Evolutionary conservation across 352 stramenopile genomes (phyloP).

Genomic region (Phytopythium ostracodes): DNA sequence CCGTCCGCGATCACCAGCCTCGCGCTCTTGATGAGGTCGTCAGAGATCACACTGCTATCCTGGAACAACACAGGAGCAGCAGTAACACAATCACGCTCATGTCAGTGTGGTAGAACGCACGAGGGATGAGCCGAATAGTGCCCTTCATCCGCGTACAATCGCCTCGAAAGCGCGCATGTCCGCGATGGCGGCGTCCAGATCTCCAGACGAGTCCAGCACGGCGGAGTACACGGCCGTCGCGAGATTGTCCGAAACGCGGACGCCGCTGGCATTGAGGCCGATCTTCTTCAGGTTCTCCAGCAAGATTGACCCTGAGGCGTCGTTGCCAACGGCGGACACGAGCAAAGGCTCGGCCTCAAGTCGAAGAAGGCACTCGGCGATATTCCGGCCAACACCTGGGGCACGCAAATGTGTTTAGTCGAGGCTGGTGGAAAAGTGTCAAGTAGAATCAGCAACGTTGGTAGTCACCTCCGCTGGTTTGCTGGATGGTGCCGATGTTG

Average conservation of each 20-base stretch:
- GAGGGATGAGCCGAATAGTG: neutral
- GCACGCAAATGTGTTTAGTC: neutral
- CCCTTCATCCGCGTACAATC: no score
- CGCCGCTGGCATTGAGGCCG: slow-evolving; percentile 53
- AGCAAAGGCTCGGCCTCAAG: slow-evolving; percentile 64
- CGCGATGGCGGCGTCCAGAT: slow-evolving; percentile 82
- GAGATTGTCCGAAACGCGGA: slow-evolving; percentile 44
- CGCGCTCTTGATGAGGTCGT: slow-evolving; percentile 42
- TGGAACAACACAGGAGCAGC: slow-evolving; percentile 12
- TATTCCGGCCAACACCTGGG: slow-evolving; percentile 91
- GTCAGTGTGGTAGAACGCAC: neutral
- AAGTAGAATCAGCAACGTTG: neutral
- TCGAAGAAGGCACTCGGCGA: slow-evolving; percentile 84
- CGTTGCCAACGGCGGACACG: slow-evolving; percentile 78
- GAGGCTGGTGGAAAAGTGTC: neutral
- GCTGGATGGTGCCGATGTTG: slow-evolving; percentile 83
- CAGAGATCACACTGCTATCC: slow-evolving; percentile 38
- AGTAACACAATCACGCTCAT: neutral
- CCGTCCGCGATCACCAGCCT: slow-evolving; percentile 71
- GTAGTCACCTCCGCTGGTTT: slow-evolving; percentile 65
- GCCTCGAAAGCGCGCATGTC: slow-evolving; percentile 83
- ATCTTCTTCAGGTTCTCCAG: slow-evolving; percentile 60
- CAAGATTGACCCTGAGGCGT: slow-evolving; percentile 66
- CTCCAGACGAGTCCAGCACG: slow-evolving; percentile 64
- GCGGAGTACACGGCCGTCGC: slow-evolving; percentile 85